Percentiles rank a stretch among this genome's conserved stretches.
These are phyloP conservation scores for Incumbomyces lentus DNA, from an alignment of 2,329 filamentous ascomycete species.

Conservation along the genomic window DNA sequence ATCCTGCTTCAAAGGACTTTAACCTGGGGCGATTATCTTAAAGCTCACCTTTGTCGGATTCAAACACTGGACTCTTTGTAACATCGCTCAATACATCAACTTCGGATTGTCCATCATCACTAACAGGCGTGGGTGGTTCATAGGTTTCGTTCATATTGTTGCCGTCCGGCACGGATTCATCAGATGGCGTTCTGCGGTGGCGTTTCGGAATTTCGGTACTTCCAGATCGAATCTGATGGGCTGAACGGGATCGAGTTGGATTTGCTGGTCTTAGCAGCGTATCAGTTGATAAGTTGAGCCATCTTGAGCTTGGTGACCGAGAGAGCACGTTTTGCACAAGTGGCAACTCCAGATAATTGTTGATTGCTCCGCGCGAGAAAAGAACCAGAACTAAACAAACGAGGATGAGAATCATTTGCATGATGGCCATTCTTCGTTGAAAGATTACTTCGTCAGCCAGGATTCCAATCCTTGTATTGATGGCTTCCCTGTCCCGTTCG, in stretches of 20 bases:
- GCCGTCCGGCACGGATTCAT: constrained; percentile 14
- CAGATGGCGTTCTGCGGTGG: constrained; percentile 15
- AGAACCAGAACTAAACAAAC: constrained; percentile 80
- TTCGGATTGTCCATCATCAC: constrained; percentile 11
- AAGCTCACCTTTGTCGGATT: too few species aligned
- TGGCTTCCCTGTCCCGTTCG: constrained; percentile 69
- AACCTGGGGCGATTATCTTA: too few species aligned
- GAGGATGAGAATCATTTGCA: constrained; percentile 78
- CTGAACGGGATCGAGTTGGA: not conserved
- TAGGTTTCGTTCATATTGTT: constrained; percentile 15
- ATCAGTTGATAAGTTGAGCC: constrained; percentile 12
- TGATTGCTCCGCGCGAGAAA: constrained; percentile 46
- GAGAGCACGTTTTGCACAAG: constrained; percentile 38
- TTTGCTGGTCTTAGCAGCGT: constrained; percentile 7
- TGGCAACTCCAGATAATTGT: constrained; percentile 36
- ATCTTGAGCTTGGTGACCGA: constrained; percentile 30
- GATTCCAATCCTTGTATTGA: constrained; percentile 69
- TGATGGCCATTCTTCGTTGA: constrained; percentile 82
- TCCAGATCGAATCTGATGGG: constrained; percentile 1
- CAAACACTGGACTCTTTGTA: too few species aligned
- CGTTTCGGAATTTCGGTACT: constrained; percentile 16
- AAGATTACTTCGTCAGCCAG: constrained; percentile 83
- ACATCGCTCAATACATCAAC: too few species aligned
- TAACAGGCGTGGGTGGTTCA: constrained; percentile 17
- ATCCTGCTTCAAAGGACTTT: too few species aligned